Evolutionary conservation across 2,329 filamentous ascomycete species (phyloP), one percentile per base, ranked within the genome.

Genomic region (Parasarocladium wereldwijsianum): DNA sequence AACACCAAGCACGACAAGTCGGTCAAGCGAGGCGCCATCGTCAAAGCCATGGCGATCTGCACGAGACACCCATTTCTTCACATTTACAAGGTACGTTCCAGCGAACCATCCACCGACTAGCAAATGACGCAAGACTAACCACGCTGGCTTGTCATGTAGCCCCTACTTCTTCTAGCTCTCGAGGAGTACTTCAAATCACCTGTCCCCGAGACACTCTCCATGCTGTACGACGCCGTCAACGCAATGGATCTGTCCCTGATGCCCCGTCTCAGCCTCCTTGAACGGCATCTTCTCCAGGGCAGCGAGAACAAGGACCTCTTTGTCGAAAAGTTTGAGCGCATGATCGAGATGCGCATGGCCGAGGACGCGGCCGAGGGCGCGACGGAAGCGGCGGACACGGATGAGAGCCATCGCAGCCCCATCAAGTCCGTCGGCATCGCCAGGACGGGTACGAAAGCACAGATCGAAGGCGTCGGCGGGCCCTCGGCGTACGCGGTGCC

Each of bases 1-100:
- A 96, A 98, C 52, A 98, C 87, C 6, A 96, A 96, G 54, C 84
- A 93, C 51, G 90, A 98, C 59, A 87, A 82, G 47, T 79, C 78
- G 13, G 83, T 83, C 27, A 92, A 90, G 56, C 76, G 90, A 66
- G 90, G 90, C 34, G 90, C 90, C 13, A 69, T 94, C 29, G 87
- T 96, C 34, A 96, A 96, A 51, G 84, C 90, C 24, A 98, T 98
- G 90, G 90, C 90, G 17, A 94, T 98, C 42, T 98, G 90, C 61
- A 98, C 90, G 6, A 68, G 90, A 24, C 90, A 98, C 60, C 86
- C 90, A 3, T 98, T 98, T 54, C 60, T 98, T 41, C 90, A 98
- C 55, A 98, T 98, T 39, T 98, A 98, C 62, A 98, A 98, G 69
- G 81, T 79, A 51, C 40, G 62, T n/a, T n/a, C n/a, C n/a, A n/a